Evolutionary conservation across 768 basidiomycete species (phyloP).

Genomic region (Lactarius trivialis): DNA sequence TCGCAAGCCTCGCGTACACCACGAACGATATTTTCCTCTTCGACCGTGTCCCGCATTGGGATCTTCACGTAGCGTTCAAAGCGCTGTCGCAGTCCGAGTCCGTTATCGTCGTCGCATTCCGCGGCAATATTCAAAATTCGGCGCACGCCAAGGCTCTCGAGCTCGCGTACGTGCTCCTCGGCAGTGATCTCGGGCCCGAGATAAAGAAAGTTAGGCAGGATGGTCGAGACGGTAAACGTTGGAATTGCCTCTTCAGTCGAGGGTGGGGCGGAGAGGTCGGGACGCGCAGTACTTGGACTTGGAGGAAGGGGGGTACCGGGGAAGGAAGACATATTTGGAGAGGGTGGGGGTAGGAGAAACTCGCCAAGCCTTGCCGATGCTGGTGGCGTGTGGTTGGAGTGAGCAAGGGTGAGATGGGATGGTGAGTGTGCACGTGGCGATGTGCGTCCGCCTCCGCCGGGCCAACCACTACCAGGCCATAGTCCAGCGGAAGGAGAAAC

Average conservation of each 20-base stretch:
- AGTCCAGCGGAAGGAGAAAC: slow-evolving; percentile 38
- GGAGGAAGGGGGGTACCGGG: slow-evolving; percentile 41
- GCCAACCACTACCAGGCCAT: slow-evolving; percentile 14
- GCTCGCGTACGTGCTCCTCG: slow-evolving; percentile 66
- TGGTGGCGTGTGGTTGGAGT: slow-evolving; percentile 56
- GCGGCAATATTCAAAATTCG: slow-evolving; percentile 87
- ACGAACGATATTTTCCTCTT: slow-evolving; percentile 80
- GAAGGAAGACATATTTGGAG: slow-evolving; percentile 29
- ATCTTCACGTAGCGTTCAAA: slow-evolving; percentile 86
- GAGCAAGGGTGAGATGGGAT: slow-evolving; percentile 51
- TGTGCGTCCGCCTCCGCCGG: too few relatives aligned
- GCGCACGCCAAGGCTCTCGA: slow-evolving; percentile 71
- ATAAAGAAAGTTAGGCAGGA: slow-evolving; percentile 85
- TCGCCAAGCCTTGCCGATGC: slow-evolving; percentile 45
- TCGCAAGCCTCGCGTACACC: slow-evolving; percentile 83
- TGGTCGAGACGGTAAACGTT: slow-evolving; percentile 78
- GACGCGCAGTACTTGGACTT: slow-evolving; percentile 60
- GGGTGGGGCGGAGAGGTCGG: slow-evolving; percentile 51
- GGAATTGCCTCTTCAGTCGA: slow-evolving; percentile 57
- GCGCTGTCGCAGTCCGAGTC: slow-evolving; percentile 52
- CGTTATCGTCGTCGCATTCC: slow-evolving; percentile 84
- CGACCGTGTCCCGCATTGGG: slow-evolving; percentile 92
- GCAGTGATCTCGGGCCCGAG: slow-evolving; percentile 82
- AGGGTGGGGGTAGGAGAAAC: slow-evolving; percentile 29
- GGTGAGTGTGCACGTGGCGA: slow-evolving; percentile 41